Evolutionary conservation across 192 early-diverging fungal genomes (phyloP), one percentile per base, ranked within the genome.

Genomic region (Coemansia sp.): DNA sequence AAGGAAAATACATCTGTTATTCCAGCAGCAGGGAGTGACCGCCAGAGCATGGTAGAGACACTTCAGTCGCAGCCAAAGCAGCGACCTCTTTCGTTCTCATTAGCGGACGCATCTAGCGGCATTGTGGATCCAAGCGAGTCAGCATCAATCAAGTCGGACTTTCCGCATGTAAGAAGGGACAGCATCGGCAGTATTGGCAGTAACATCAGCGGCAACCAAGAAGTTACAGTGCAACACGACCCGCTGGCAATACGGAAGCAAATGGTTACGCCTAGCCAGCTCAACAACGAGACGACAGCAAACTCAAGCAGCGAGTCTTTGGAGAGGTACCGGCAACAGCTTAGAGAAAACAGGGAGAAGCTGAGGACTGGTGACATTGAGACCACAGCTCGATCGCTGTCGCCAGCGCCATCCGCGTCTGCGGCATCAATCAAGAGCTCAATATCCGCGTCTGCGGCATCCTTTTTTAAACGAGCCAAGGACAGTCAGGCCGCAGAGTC

Each of bases 401-500:
- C 68, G 37, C 63, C 67, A 1, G 17, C 49, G 37, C 63, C 57
- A 16, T 65, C 66, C 37, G 42, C 40, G 4, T 38, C 17, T 7
- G 61, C 66, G 59, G 54, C 61, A 48, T 37, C 67, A 19, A 51
- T 44, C 10, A 77, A 76, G 51, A 65, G 67, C 10, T 51, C 63
- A 13, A 62, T 83, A 38, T 77, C 75, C 9, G 54, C 55, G 20
- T 71, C 75, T 10, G 80, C 80, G 0, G 75, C 63, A 1, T 66
- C 68, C 49, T 50, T 77, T 44, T 66, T 83, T 40, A 71, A 77
- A 63, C 80, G 80, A 3, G 80, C 80, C 2, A 77, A 74, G 61
- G 66, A 68, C 42, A 83, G 80, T 63, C 75, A 83, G 58, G 80
- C 80, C 0, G 80, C 80, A 9, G 75, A 74, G 40, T 83, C 80